A percentile compares a stretch with the other conserved stretches of the same genome.
phyloP scores from a whole-genome alignment of 805 yeast genomes.

The Starmera caribaea region DNA sequence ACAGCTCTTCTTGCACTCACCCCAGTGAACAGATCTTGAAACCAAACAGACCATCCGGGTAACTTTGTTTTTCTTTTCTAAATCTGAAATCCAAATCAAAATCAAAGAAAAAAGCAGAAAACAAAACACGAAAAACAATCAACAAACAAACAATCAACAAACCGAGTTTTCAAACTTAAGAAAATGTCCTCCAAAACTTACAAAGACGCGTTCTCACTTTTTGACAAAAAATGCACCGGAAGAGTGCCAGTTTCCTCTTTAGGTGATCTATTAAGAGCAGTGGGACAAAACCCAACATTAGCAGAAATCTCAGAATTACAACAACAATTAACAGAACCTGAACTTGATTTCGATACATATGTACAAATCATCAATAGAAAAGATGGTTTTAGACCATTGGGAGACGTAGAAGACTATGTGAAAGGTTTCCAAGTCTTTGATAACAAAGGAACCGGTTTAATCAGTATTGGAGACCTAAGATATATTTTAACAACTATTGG shows the following conservation, averaged over 20 bases:
- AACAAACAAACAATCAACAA: conserved; percentile 10
- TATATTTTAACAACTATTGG: conserved; percentile 94
- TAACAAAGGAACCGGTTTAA: conserved; percentile 90
- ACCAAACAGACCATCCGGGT: too few species aligned
- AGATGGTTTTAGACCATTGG: conserved; percentile 79
- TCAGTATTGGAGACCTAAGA: conserved; percentile 94
- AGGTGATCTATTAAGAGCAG: conserved; percentile 92
- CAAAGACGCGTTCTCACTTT: conserved; percentile 93
- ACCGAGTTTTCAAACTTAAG: too few species aligned
- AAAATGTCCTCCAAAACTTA: conserved; percentile 25
- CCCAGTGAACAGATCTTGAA: too few species aligned
- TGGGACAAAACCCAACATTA: conserved; percentile 96
- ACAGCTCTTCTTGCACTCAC: too few species aligned
- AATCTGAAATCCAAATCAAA: too few species aligned
- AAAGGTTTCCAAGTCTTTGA: conserved; percentile 97
- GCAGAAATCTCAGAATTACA: conserved; percentile 67
- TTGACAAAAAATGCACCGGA: conserved; percentile 94
- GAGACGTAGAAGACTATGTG: conserved; percentile 82
- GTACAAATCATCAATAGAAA: conserved; percentile 74
- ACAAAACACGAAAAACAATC: too few species aligned
- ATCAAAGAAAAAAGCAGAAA: too few species aligned
- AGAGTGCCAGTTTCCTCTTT: conserved; percentile 73
- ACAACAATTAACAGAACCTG: conserved; percentile 22
- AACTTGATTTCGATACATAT: conserved; percentile 66
- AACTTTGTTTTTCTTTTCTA: too few species aligned